phyloP scores from a whole-genome alignment of 305 asterid species.

The Rubia peregrina region DNA sequence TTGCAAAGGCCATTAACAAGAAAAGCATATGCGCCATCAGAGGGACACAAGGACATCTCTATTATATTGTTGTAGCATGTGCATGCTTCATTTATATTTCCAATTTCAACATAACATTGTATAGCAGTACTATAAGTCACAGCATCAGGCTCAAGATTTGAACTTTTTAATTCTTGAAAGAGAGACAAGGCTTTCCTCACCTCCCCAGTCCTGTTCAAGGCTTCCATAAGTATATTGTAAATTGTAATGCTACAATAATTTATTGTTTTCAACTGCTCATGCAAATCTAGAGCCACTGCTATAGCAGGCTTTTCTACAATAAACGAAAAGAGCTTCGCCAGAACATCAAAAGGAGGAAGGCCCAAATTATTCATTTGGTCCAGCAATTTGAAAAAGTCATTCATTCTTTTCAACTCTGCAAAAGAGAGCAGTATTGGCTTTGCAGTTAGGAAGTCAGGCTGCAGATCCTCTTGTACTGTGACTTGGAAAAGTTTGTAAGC shows the following conservation, averaged over 20 bases:
- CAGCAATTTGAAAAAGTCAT: constrained; percentile 57
- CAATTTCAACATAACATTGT: constrained; percentile 46
- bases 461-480: constrained; percentile 71
- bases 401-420: constrained; percentile 55
- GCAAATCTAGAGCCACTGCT: constrained; percentile 49
- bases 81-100: constrained; percentile 64
- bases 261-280: constrained; percentile 45
- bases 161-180: constrained; percentile 47
- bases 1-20: constrained; percentile 57
- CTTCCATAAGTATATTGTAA: constrained; percentile 65
- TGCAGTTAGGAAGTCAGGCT: constrained; percentile 60
- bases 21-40: constrained; percentile 52
- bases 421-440: constrained; percentile 59
- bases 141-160: constrained; percentile 44
- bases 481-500: constrained; percentile 74
- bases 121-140: constrained; percentile 49
- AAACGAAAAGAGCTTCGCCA: constrained; percentile 49
- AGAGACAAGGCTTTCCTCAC: constrained; percentile 55
- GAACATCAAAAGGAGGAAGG: constrained; percentile 32
- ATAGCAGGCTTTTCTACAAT: constrained; percentile 39
- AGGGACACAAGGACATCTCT: constrained; percentile 54
- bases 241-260: constrained; percentile 33
- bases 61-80: constrained; percentile 49
- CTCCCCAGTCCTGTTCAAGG: constrained; percentile 48
- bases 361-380: constrained; percentile 58